phyloP scores from a whole-genome alignment of 2,329 filamentous ascomycete species.

The Harringtonia aguacate region DNA sequence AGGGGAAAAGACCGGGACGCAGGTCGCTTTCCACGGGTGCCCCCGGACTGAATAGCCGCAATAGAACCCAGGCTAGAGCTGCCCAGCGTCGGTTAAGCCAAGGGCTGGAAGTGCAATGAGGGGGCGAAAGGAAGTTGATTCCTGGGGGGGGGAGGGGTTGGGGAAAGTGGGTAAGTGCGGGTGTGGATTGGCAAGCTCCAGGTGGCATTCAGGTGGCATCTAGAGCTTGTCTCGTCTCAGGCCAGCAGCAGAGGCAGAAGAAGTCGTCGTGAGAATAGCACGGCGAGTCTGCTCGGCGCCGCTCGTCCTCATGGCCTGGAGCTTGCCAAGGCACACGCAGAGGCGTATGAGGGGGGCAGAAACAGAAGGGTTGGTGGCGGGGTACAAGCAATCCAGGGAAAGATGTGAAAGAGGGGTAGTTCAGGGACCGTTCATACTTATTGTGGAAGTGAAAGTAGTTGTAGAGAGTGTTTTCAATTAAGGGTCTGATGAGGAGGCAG shows the following conservation, averaged over 20 bases:
- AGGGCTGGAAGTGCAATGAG: neutral
- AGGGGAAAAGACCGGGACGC: conserved; percentile 4
- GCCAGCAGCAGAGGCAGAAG: neutral
- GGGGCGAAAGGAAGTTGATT: neutral
- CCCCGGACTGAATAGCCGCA: conserved; percentile 9
- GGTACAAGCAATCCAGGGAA: neutral
- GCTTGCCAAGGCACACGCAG: no score
- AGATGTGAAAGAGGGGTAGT: neutral
- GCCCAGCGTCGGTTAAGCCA: conserved; percentile 3
- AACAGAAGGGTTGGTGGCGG: neutral
- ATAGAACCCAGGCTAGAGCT: conserved; percentile 3
- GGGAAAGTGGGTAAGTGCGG: conserved; percentile 1
- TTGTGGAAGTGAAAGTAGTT: neutral
- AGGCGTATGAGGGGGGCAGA: no score
- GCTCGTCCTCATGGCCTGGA: no score
- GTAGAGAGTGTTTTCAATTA: neutral
- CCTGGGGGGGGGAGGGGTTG: neutral
- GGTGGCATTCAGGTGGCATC: neutral
- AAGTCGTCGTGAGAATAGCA: no score
- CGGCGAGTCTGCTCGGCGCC: no score
- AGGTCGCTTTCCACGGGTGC: conserved; percentile 5
- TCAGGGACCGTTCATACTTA: no score
- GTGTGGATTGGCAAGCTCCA: neutral
- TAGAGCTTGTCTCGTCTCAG: neutral
- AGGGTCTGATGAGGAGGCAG: neutral